phyloP scores from a whole-genome alignment of 169 alveolate species.

The Plasmodium sp. region DNA sequence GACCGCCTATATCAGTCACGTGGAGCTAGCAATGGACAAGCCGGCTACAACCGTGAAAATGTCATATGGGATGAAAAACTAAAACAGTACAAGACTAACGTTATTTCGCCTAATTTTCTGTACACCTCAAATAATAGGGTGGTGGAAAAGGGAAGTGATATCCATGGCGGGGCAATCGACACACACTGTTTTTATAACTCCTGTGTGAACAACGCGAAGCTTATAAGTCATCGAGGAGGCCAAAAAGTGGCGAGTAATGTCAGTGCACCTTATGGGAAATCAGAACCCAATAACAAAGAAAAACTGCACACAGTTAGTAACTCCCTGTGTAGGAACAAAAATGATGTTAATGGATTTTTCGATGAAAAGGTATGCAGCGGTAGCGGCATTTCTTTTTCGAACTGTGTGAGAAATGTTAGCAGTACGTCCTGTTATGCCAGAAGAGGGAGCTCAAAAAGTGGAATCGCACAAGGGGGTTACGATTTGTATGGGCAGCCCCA shows the following conservation, averaged over 20 bases:
- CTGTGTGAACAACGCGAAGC: constrained; percentile 1
- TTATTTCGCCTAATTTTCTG: neutral
- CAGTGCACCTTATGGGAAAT: neutral
- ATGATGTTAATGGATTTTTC: neutral
- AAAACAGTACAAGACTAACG: neutral
- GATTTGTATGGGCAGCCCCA: constrained; percentile 3
- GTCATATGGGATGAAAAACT: neutral
- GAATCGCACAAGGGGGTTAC: neutral
- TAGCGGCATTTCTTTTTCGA: neutral
- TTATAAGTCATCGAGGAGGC: neutral
- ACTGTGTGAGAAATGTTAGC: neutral
- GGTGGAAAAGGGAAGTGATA: neutral
- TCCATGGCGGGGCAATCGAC: neutral
- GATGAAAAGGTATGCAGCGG: neutral
- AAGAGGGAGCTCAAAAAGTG: neutral
- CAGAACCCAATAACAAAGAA: neutral
- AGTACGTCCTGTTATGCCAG: neutral
- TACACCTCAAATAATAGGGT: neutral
- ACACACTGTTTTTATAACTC: constrained; percentile 15
- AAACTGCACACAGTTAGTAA: neutral
- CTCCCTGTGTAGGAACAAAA: neutral
- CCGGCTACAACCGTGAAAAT: neutral
- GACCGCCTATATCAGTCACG: neutral
- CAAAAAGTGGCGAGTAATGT: neutral
- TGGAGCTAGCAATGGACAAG: neutral